Evolutionary conservation across 176 grass and related monocot species (phyloP).

Genomic region (Aegilops longissima): DNA sequence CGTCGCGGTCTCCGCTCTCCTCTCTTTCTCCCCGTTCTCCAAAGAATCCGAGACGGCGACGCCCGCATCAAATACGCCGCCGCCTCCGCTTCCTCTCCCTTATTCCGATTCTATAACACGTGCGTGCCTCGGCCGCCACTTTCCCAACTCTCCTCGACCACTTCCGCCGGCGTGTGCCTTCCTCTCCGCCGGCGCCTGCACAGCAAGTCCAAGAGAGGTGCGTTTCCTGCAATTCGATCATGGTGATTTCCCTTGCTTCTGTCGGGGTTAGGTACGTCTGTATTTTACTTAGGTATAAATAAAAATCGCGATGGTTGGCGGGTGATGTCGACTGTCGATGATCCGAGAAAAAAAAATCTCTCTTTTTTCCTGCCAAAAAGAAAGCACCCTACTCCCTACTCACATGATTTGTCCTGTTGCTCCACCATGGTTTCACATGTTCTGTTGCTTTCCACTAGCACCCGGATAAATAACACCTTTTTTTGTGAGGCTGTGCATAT

Average conservation of each 20-base stretch:
- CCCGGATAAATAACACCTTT: neutral
- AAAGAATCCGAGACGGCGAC: constrained; percentile 34
- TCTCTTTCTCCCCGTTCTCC: neutral
- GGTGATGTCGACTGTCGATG: neutral
- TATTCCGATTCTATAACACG: neutral
- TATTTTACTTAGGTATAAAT: neutral
- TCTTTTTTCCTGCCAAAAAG: neutral
- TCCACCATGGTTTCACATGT: neutral
- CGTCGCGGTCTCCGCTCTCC: neutral
- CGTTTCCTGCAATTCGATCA: constrained; percentile 4
- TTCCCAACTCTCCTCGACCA: neutral
- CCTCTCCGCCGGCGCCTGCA: neutral
- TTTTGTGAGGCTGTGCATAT: neutral
- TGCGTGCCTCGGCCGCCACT: neutral
- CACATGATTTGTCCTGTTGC: neutral
- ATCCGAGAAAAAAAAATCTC: neutral
- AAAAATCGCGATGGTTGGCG: neutral
- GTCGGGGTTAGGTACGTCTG: neutral
- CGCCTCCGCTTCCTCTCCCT: neutral
- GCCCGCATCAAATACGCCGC: constrained; percentile 33
- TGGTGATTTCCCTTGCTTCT: constrained; percentile 2
- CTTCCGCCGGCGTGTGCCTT: neutral
- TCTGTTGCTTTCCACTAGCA: neutral
- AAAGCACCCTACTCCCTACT: neutral
- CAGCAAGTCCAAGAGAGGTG: constrained; percentile 10